Base-by-base conservation (phyloP, 441 rosid species). In the Daphne laureola region DNA sequence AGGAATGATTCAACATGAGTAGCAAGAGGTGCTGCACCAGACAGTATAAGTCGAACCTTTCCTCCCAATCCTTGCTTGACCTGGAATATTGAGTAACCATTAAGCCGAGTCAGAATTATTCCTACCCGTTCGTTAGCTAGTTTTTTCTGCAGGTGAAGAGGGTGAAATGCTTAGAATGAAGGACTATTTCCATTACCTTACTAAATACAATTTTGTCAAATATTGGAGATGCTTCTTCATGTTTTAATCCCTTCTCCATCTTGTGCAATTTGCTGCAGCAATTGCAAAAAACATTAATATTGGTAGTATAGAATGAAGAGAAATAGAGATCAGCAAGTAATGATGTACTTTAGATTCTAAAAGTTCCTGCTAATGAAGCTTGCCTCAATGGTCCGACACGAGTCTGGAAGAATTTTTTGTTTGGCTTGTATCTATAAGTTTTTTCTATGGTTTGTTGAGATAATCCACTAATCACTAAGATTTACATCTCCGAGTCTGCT, bases 21-120 rank as follows among this genome's bases (percentile, higher is more conserved):
- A 66, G 93, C 73, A 17, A 93, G 83, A 67, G 98, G 98, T 53
- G 97, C 96, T 5, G 90, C 98, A 51, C 97, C 96, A 14, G 98
- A 93, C 50, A 93, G 67, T 69, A 93, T 83, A 38, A 93, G 72
- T 31, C 96, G 77, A 63, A 89, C 90, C 23, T 73, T 81, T 54
- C 97, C 97, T 44, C 98, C 98, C 63, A 89, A 77, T 0, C 84
- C 92, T 79, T 85, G 82, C 77, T 79, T 84, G 51, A 93, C 97
- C 96, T 89, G 76, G 54, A 50, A 56, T 60, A 6, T 53, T 49
- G 40, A 25, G 21, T 52, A 46, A 53, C 17, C 25, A 7, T 5
- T 4, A 2, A 9, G 38, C 1, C 1, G 38, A 31, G 4, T 31
- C 38, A 9, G 38, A 31, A 31, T 31, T 9, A 9, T 5, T 31